Evolutionary conservation across 768 basidiomycete species (phyloP), one percentile per base, ranked within the genome.

Genomic region (Podaxis sp.): DNA sequence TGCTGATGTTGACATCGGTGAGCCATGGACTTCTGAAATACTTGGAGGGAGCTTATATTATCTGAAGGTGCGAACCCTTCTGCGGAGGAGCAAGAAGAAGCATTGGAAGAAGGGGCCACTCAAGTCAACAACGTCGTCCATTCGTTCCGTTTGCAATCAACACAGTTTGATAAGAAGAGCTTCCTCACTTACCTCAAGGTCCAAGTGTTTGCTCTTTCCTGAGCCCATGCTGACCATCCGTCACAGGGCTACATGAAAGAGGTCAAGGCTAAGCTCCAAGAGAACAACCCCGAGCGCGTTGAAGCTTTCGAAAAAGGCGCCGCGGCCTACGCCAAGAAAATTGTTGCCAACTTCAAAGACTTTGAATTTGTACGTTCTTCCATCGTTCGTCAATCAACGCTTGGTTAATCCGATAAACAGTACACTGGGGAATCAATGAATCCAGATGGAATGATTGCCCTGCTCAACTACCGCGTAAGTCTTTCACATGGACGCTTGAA

Each of bases 211-310:
- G 8, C 24, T 19, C 29, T 29, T 56, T 9, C 4, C 2, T 24
- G 6, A 22, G 50, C 15, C 40, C 0, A 33, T 49, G 25, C 9
- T 33, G 9, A 56, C 15, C 40, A 29, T 50, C 13, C 58, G 52
- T 63, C 22, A 33, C 64, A 95, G 92, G 86, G 78, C 13, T 99
- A 99, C 82, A 96, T 98, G 96, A 98, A 98, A 78, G 76, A 82
- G 12, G 78, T 98, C 74, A 95, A 97, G 80, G 71, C 68, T 2
- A 71, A 90, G 54, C 82, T 98, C 50, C 43, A 71, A 43, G 72
- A 82, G 68, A 72, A 60, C 2, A 75, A 85, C 15, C 83, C 89
- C 11, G 88, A 85, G 0, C 82, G 82, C 6, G 88, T 95, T 29
- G 74, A 77, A 1, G 82, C 73, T 0, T 99, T 99, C 74, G 93